phyloP scores from a whole-genome alignment of 441 rosid species.

The Kokia cookei region DNA sequence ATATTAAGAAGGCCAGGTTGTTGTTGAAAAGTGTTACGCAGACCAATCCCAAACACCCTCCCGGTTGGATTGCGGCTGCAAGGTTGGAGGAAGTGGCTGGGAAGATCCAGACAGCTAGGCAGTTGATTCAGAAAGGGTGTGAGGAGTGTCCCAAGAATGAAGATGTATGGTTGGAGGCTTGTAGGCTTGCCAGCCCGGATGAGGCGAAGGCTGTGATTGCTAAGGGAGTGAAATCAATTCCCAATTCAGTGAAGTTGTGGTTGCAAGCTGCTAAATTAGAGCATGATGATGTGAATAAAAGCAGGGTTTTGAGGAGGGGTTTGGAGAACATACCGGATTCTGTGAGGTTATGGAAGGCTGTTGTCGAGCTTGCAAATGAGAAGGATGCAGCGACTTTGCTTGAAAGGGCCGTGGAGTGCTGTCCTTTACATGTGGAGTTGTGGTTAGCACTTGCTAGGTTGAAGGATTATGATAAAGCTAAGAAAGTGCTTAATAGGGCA shows the following conservation, averaged over 20 bases:
- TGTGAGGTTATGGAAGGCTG: conserved; percentile 91
- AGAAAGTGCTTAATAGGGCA: conserved; percentile 78
- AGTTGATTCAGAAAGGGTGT: conserved; percentile 75
- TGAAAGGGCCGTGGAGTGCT: conserved; percentile 91
- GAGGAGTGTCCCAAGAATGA: conserved; percentile 92
- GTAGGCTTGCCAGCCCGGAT: conserved; percentile 77
- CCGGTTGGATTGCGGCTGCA: conserved; percentile 95
- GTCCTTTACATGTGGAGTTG: conserved; percentile 84
- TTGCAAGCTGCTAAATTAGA: conserved; percentile 90
- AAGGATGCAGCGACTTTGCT: conserved; percentile 74
- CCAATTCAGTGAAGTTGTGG: conserved; percentile 93
- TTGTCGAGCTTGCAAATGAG: conserved; percentile 76
- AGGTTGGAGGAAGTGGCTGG: conserved; percentile 97
- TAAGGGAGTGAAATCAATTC: conserved; percentile 63
- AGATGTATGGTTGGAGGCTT: conserved; percentile 95
- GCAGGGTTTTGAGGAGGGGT: conserved; percentile 90
- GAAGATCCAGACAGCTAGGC: conserved; percentile 79
- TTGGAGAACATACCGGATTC: conserved; percentile 85
- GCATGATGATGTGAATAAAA: conserved; percentile 65
- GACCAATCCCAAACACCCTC: conserved; percentile 87
- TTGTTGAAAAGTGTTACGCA: conserved; percentile 83
- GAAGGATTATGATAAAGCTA: conserved; percentile 67
- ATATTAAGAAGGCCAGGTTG: conserved; percentile 88
- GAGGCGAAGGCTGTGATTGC: conserved; percentile 94
- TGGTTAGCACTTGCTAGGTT: conserved; percentile 93